These are phyloP conservation scores for Penicillium paxilli DNA, from an alignment of 495 filamentous ascomycete species.

Conservation along the genomic window DNA sequence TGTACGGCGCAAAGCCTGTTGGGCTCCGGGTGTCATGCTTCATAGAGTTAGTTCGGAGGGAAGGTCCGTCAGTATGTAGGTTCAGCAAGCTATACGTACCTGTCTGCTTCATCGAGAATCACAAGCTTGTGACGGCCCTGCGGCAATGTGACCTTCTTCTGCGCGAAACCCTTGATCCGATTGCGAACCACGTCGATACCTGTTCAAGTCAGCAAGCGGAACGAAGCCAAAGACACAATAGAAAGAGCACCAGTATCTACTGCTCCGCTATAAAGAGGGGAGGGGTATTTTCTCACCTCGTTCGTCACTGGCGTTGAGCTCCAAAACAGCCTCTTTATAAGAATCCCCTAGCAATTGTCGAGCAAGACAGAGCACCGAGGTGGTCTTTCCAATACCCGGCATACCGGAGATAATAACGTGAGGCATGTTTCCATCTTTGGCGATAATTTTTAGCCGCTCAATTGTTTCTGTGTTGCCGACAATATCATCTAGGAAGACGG, in stretches of 20 bases:
- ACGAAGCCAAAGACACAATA: too few relatives aligned
- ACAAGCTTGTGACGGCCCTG: constrained; percentile 91
- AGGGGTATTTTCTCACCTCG: constrained; percentile 58
- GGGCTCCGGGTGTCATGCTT: constrained; percentile 92
- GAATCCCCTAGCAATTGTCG: constrained; percentile 87
- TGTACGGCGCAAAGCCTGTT: constrained; percentile 91
- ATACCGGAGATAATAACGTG: constrained; percentile 99
- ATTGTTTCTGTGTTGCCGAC: constrained; percentile 98
- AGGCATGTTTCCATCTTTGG: constrained; percentile 98
- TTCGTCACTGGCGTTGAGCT: constrained; percentile 95
- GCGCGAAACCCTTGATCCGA: constrained; percentile 96
- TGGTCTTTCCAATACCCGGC: constrained; percentile 99
- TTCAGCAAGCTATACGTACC: constrained; percentile 35
- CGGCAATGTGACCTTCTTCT: constrained; percentile 98
- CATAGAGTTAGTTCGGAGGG: not conserved
- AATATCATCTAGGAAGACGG: constrained; percentile 90
- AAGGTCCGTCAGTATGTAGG: not conserved
- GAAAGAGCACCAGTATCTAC: constrained; percentile 11
- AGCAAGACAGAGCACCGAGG: constrained; percentile 90
- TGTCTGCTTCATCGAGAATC: constrained; percentile 97
- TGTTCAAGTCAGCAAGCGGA: too few relatives aligned
- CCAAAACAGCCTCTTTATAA: constrained; percentile 97
- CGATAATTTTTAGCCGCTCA: constrained; percentile 97
- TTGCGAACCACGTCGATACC: constrained; percentile 98
- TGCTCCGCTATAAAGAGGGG: too few relatives aligned